phyloP scores from a whole-genome alignment of 306 rosid species.

The Morella rubra region DNA sequence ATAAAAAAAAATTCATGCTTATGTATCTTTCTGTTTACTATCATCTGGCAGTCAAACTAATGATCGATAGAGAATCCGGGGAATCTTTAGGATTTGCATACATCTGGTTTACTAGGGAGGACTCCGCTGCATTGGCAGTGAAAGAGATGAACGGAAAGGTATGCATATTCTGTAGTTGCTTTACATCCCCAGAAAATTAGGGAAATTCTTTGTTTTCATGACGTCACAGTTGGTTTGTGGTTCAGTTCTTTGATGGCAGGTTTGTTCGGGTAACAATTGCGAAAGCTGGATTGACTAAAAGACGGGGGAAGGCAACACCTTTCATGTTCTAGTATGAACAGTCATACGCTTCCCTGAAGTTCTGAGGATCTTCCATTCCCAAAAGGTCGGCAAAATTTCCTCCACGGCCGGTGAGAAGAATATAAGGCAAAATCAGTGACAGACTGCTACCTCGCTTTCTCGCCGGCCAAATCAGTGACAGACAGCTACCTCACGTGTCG shows the following conservation, averaged over 20 bases:
- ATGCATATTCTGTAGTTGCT: constrained; percentile 16
- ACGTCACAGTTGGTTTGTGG: constrained; percentile 19
- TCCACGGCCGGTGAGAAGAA: background rate
- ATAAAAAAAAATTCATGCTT: background rate
- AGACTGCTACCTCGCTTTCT: background rate
- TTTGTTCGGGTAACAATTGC: constrained; percentile 43
- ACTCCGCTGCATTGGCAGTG: constrained; percentile 40
- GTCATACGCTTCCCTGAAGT: background rate
- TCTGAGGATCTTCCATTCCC: background rate
- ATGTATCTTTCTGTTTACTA: background rate
- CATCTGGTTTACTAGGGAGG: constrained; percentile 40
- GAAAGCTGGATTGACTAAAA: constrained; percentile 30
- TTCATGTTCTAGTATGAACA: constrained; percentile 36
- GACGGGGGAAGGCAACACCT: constrained; percentile 4
- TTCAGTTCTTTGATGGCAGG: constrained; percentile 56
- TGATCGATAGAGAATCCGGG: constrained; percentile 33
- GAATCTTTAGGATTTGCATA: constrained; percentile 42
- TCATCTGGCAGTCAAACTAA: constrained; percentile 40
- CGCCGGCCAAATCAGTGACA: too few relatives aligned
- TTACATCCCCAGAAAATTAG: constrained; percentile 4
- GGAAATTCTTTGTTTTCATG: constrained; percentile 15
- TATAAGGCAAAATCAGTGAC: background rate
- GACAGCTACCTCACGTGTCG: too few relatives aligned
- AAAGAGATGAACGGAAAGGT: constrained; percentile 61
- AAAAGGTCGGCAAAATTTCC: background rate